Evolutionary conservation across 75 land plant genomes (phyloP), one percentile per base, ranked within the genome.

Genomic region (Pinus taeda): DNA sequence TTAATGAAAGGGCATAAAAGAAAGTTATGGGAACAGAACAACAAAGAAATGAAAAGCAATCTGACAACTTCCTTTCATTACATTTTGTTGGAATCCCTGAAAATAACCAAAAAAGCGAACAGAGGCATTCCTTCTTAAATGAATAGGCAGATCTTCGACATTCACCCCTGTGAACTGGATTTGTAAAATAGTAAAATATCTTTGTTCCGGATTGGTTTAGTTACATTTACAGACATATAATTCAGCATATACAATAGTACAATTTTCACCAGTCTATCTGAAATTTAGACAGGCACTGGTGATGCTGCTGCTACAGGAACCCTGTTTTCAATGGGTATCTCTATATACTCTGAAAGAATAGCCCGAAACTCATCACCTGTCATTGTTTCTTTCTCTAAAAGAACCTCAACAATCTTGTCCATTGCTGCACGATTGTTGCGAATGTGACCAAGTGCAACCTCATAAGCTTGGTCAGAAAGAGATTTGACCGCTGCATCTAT

Each of bases 371-470:
- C 99, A 75, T 95, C 95, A 18, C 99, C 99, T 14, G 83, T 75
- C 77, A 97, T 77, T 57, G 99, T 97, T 78, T 97, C 99, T 82
- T 95, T 97, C 88, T 97, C 98, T 55, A 97, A 73, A 11, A 97
- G 93, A 22, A 97, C 89, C 83, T 97, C 99, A 18, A 95, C 99
- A 37, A 97, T 93, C 86, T 89, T 97, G 80, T 97, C 99, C 7
- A 97, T 95, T 53, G 99, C 99, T 76, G 90, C 99, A 15, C 99
- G 84, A 87, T 97, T 97, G 87, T 91, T 95, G 37, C 92, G 85
- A 15, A 97, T 92, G 75, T 95, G 98, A 22, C 53, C 65, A 77
- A 97, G 77, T 5, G 99, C 98, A n/a, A 93, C 85, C 70, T 88
- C 91, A 78, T 97, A 97, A 13, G 99, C 99, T 71, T 77, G 76